phyloP scores from a whole-genome alignment of 2,329 filamentous ascomycete genomes.

The Ophiostoma himal-ulmi region DNA sequence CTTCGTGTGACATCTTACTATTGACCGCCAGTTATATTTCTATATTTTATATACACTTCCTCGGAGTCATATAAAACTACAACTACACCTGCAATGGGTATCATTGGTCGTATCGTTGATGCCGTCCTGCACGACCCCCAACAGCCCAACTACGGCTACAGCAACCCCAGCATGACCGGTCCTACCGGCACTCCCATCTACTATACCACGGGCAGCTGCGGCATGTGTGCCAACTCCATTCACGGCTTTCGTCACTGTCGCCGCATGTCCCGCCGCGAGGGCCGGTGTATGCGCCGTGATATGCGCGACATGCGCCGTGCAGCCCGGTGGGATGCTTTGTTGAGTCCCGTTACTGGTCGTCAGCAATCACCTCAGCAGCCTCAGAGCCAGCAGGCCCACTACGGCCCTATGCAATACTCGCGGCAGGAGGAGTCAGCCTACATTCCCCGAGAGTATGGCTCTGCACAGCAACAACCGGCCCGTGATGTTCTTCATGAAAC shows the following conservation, averaged over 20 bases:
- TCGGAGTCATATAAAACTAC: no score
- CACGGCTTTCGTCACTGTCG: neutral
- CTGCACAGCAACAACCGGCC: neutral
- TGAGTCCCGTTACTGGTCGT: neutral
- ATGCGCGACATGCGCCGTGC: conserved; percentile 14
- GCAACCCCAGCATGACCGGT: neutral
- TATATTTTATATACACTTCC: no score
- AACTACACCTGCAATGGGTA: neutral
- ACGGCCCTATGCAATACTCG: neutral
- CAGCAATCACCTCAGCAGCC: neutral
- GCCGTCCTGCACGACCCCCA: conserved; percentile 2
- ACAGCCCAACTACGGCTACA: neutral
- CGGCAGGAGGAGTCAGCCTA: neutral
- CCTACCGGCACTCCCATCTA: neutral
- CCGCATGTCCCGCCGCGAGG: conserved; percentile 1
- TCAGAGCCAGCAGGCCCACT: neutral
- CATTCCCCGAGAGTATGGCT: neutral
- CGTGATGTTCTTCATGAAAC: neutral
- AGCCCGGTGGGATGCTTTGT: neutral
- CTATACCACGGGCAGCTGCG: neutral
- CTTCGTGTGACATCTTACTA: neutral
- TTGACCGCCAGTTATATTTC: no score
- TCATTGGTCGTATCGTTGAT: neutral
- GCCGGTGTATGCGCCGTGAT: conserved; percentile 4
- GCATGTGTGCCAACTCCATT: neutral